Percentiles rank a stretch among this genome's conserved stretches.
phyloP scores from a whole-genome alignment of 1,284 basidiomycete genomes.

The Cryptococcus jaspeensis region DNA sequence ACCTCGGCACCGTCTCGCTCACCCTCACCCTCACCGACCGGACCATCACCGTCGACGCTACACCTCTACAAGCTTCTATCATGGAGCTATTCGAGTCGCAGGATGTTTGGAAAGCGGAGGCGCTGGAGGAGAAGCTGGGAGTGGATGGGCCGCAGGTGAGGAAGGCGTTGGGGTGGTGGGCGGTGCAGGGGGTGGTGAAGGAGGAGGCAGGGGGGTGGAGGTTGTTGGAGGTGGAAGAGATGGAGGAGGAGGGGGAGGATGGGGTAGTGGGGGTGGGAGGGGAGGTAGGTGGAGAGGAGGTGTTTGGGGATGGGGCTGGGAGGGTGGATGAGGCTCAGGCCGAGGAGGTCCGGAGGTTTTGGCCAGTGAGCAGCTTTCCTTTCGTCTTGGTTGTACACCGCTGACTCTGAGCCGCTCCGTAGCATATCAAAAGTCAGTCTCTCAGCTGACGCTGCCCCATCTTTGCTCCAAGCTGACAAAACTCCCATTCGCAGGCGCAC shows the following conservation, averaged over 20 bases:
- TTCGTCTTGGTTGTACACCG: conserved; percentile 1
- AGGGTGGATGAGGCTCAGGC: conserved; percentile 4
- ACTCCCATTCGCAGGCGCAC: conserved; percentile 82
- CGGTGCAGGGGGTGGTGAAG: conserved; percentile 73
- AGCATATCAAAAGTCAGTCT: conserved; percentile 8
- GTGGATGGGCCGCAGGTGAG: conserved; percentile 64
- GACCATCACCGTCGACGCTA: conserved; percentile 69
- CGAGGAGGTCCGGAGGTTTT: conserved; percentile 56
- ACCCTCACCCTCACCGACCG: conserved; percentile 78
- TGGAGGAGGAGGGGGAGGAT: conserved; percentile 1
- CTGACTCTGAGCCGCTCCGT: background rate
- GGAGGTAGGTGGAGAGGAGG: background rate
- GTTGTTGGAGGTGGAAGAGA: conserved; percentile 62
- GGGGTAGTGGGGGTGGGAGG: conserved; percentile 5
- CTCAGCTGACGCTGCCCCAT: conserved; percentile 42
- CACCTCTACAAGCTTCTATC: conserved; percentile 82
- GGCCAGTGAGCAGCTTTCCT: conserved; percentile 62
- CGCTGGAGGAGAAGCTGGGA: conserved; percentile 64
- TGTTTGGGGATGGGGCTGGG: background rate
- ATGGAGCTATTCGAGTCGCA: conserved; percentile 78
- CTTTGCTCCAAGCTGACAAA: too few relatives aligned
- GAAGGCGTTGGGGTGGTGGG: conserved; percentile 78
- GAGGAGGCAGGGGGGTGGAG: conserved; percentile 45
- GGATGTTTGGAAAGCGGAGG: conserved; percentile 55
- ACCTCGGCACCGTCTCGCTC: conserved; percentile 75